Percentiles rank a stretch among this genome's conserved stretches.
Evolutionary conservation across 805 yeast genomes (phyloP).

Genomic region (Saccharomycopsis fodiens): DNA sequence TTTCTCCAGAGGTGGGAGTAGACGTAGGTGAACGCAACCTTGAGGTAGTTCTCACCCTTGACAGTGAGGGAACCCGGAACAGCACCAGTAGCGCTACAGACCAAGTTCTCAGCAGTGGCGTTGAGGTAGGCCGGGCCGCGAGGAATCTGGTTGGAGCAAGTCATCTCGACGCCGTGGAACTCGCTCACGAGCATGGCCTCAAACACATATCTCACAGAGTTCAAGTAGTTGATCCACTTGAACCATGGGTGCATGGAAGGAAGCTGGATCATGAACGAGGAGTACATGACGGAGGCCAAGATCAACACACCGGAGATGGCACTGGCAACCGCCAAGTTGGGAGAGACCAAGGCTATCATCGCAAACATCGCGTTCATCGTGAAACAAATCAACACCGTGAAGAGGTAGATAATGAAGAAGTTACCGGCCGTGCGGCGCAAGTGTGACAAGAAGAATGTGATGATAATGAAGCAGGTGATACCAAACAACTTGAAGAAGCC

Average conservation of each 20-base stretch:
- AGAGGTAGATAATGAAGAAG: constrained; percentile 44
- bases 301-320: constrained; percentile 50
- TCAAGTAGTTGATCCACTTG: constrained; percentile 52
- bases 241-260: constrained; percentile 65
- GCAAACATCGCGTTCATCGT: constrained; percentile 47
- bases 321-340: constrained; percentile 49
- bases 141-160: constrained; percentile 55
- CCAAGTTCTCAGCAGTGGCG: constrained; percentile 31
- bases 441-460: constrained; percentile 51
- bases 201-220: constrained; percentile 51
- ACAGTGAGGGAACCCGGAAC: constrained; percentile 45
- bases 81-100: constrained; percentile 60
- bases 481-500: constrained; percentile 52
- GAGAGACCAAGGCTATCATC: constrained; percentile 42
- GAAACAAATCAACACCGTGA: constrained; percentile 36
- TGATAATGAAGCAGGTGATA: constrained; percentile 37
- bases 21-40: constrained; percentile 39
- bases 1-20: constrained; percentile 73
- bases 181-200: constrained; percentile 63
- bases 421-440: constrained; percentile 42
- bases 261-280: constrained; percentile 60
- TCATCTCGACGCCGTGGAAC: constrained; percentile 48
- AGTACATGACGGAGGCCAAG: constrained; percentile 45
- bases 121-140: constrained; percentile 45
- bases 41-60: constrained; percentile 52